A percentile compares a stretch with the other conserved stretches of the same genome.
Conservation (phyloP, 1,139 yeast species). For the Kurtzmaniella quercitrusa region DNA sequence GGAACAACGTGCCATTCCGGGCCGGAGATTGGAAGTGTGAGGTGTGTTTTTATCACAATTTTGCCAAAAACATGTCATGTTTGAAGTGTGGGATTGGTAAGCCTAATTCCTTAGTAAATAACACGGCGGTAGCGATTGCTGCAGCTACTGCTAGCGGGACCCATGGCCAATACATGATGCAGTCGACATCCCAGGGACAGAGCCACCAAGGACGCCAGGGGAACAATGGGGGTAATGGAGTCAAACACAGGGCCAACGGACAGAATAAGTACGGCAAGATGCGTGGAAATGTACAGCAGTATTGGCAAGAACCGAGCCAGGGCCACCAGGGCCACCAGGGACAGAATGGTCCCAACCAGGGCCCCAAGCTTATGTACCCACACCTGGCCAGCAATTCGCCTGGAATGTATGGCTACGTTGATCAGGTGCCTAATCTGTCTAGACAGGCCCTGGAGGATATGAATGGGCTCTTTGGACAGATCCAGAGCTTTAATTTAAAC, state of each 20-base stretch:
- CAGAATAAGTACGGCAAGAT: background rate
- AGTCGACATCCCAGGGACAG: conserved; percentile 1
- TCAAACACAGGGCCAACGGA: background rate
- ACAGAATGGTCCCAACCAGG: conserved; percentile 5
- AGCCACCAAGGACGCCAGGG: conserved; percentile 1
- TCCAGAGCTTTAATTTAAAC: conserved; percentile 7
- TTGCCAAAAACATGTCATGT: conserved; percentile 86
- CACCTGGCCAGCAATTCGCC: conserved; percentile 23
- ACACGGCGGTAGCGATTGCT: conserved; percentile 49
- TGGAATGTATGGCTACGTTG: conserved; percentile 18
- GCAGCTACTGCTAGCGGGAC: conserved; percentile 52
- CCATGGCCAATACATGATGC: conserved; percentile 24
- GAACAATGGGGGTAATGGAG: conserved; percentile 2
- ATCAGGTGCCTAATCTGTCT: conserved; percentile 2
- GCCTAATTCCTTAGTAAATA: conserved; percentile 40
- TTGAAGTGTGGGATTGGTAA: conserved; percentile 84
- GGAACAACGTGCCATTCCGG: conserved; percentile 72
- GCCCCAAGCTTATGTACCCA: conserved; percentile 13
- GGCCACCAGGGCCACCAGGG: background rate
- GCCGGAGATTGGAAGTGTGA: conserved; percentile 99
- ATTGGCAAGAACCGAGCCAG: conserved; percentile 7
- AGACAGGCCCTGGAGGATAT: conserved; percentile 4
- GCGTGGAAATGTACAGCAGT: conserved; percentile 4
- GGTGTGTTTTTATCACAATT: conserved; percentile 82
- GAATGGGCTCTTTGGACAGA: conserved; percentile 6